Evolutionary conservation across 345 rosid genomes (phyloP).

Genomic region (Euclidium syriacum): DNA sequence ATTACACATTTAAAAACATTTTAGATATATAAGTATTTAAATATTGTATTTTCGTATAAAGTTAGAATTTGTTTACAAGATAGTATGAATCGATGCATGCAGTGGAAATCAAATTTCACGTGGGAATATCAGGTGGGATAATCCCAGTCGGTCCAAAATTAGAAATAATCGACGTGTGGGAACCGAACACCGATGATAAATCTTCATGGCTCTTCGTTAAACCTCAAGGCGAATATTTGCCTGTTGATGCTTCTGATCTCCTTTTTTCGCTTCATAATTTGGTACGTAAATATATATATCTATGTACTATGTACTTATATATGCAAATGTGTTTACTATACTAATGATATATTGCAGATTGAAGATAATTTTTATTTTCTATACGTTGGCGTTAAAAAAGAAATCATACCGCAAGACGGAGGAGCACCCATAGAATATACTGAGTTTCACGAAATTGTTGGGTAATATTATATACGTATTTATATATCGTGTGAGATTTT

Average conservation of each 20-base stretch:
- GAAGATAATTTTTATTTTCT: neutral
- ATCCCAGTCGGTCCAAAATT: constrained; percentile 42
- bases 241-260: constrained; percentile 11
- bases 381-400: neutral
- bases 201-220: constrained; percentile 31
- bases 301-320: neutral
- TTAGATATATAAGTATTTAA: too few relatives aligned
- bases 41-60: too few relatives aligned
- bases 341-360: neutral
- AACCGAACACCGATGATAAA: constrained; percentile 1
- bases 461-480: neutral
- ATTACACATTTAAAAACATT: too few relatives aligned
- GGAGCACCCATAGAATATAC: neutral
- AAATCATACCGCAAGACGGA: neutral
- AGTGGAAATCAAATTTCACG: constrained; percentile 39
- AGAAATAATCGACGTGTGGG: constrained; percentile 25
- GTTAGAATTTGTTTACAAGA: too few relatives aligned
- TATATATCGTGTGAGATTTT: neutral
- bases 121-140: constrained; percentile 33
- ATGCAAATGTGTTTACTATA: too few relatives aligned
- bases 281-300: neutral
- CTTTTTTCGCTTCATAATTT: neutral
- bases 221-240: constrained; percentile 13
- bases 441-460: neutral
- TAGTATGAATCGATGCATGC: too few relatives aligned